Evolutionary conservation across 2,329 filamentous ascomycete genomes (phyloP), one percentile per base, ranked within the genome.

Genomic region (Alternaria burnsii): DNA sequence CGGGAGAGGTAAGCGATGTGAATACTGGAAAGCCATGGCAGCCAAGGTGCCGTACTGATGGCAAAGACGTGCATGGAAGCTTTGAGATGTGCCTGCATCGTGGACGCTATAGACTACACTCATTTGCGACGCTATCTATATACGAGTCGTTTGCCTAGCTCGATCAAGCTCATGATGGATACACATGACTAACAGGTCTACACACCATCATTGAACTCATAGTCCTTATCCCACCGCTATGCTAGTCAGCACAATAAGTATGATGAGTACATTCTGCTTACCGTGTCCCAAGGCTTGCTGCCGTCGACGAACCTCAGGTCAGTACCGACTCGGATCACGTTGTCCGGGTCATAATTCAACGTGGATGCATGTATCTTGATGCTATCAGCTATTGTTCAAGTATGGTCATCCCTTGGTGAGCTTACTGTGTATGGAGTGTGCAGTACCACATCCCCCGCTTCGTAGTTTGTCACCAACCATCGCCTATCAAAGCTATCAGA

Each of bases 351-450:
- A 47, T 83, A 78, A 52, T 87, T 88, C 58, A 86, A 78, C 0
- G 84, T 86, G 2, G 85, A 87, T 0, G 86, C 85, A 68, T 87
- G 86, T 18, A 87, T 87, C 84, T 86, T 55, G 2, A 34, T 3
- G 26, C 14, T 30, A 30, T 73, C 36, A 74, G 65, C 30, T 18
- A 20, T 10, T 8, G 9, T 24, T 20, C 16, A 8, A 11, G 1
- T 12, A 12, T 7, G 14, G 9, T 18, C 10, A 30, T 7, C 10
- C 1, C 3, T 8, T 28, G 7, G 5, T 32, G 4, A 16, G 14
- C 69, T 36, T 52, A 75, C 72, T 20, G 73, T 65, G 30, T 65
- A 76, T 3, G 75, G 71, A 12, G 59, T 75, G 40, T 78, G 75
- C 10, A 78, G 54, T 14, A 83, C 82, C 7, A 85, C 79, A 70